Evolutionary conservation across 2,329 filamentous ascomycete species (phyloP).

Genomic region (Verticillium isaacii): DNA sequence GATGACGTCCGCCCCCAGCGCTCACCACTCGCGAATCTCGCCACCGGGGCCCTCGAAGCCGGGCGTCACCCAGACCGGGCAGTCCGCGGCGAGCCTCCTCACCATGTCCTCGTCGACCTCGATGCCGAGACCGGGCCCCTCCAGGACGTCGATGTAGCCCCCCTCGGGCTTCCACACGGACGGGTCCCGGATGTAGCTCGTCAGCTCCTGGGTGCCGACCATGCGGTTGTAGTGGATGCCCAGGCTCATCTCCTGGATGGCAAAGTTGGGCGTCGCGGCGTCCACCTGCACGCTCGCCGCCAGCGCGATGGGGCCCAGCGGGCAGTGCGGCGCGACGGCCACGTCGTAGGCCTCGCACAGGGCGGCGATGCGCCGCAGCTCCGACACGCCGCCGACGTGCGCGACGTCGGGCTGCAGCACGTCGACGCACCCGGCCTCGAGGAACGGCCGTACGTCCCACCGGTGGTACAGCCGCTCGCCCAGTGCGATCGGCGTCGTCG

Average conservation of each 20-base stretch:
- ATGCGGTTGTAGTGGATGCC: constrained; percentile 70
- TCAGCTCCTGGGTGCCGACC: too few species aligned
- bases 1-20: too few species aligned
- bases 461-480: constrained; percentile 68
- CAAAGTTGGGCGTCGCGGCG: constrained; percentile 57
- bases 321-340: constrained; percentile 68
- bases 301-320: constrained; percentile 66
- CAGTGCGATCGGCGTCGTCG: constrained; percentile 62
- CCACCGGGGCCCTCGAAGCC: too few species aligned
- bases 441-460: constrained; percentile 70
- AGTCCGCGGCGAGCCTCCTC: too few species aligned
- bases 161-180: too few species aligned
- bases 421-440: constrained; percentile 64
- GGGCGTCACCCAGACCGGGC: too few species aligned
- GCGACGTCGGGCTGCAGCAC: constrained; percentile 70
- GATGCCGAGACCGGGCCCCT: too few species aligned
- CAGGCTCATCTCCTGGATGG: constrained; percentile 73
- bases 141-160: too few species aligned
- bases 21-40: too few species aligned
- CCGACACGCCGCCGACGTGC: constrained; percentile 69
- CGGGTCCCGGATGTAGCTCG: too few species aligned
- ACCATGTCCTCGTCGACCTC: too few species aligned
- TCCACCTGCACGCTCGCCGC: constrained; percentile 68
- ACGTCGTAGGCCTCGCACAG: constrained; percentile 73
- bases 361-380: constrained; percentile 62